Evolutionary conservation across 495 filamentous ascomycete genomes (phyloP).

Genomic region (Trichoderma parareesei): DNA sequence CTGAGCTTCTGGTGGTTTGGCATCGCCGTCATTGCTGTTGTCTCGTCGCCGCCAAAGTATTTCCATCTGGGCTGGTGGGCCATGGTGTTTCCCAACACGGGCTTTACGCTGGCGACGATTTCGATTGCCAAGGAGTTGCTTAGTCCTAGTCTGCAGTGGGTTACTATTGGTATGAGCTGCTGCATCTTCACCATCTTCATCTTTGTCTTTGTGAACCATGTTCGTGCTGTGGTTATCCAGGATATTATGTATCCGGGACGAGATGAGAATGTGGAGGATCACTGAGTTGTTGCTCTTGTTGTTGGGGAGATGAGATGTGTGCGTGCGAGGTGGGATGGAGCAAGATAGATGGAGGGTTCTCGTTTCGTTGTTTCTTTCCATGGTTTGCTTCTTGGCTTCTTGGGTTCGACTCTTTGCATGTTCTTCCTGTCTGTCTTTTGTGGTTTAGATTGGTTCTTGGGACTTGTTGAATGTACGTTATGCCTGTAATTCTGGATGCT

Average conservation of each 20-base stretch:
- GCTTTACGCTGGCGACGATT: constrained; percentile 44
- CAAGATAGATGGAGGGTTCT: not conserved
- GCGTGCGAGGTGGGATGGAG: not conserved
- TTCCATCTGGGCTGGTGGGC: constrained; percentile 51
- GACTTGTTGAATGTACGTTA: too few relatives aligned
- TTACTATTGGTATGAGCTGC: constrained; percentile 45
- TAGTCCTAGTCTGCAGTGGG: constrained; percentile 35
- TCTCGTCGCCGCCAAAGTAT: constrained; percentile 43
- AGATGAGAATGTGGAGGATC: constrained; percentile 44
- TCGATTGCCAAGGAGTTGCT: constrained; percentile 34
- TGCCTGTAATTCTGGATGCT: too few relatives aligned
- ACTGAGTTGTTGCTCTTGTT: not conserved
- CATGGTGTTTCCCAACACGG: constrained; percentile 53
- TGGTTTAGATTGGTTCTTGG: too few relatives aligned
- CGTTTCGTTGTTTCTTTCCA: not conserved
- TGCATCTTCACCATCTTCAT: constrained; percentile 49
- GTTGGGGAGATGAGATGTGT: not conserved
- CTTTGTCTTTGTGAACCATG: constrained; percentile 46
- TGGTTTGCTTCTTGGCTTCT: too few relatives aligned
- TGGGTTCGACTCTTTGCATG: too few relatives aligned
- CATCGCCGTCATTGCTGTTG: constrained; percentile 45
- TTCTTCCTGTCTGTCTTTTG: too few relatives aligned
- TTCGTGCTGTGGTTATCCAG: constrained; percentile 42
- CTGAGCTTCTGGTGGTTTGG: constrained; percentile 67
- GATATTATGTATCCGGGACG: constrained; percentile 57